Evolutionary conservation across 495 filamentous ascomycete genomes (phyloP), one percentile per base, ranked within the genome.

Genomic region (Parathielavia appendiculata): DNA sequence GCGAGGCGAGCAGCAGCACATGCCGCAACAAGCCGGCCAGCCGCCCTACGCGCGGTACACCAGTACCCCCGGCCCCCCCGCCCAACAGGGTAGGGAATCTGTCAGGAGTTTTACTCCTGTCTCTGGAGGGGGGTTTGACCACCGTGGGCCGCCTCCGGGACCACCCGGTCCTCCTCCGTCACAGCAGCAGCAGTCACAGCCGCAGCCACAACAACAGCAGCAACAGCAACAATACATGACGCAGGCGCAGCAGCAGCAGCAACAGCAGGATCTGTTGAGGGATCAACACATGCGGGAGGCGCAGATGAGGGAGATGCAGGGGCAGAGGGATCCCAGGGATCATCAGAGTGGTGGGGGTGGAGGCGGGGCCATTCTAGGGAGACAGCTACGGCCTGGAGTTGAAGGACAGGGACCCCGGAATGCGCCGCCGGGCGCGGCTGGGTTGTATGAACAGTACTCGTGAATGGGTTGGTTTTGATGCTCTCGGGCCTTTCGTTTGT

Each of bases 51-150:
- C 51, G 2, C 59, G 71, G 10, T 73, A 71, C 30, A 10, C 60
- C 13, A 70, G 54, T 34, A 70, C 67, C 2, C 70, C 69, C 0
- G 67, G 66, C 1, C 67, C 71, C 23, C 45, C 8, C 32, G 59
- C 54, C 0, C 66, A 64, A 16, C 55, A 57, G 13, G 57, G 38
- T 17, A 54, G 62, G 10, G 61, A 66, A 40, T 55, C 61, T 1
- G 49, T 51, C 4, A 51, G 71, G 16, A 72, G 63, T 38, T 73
- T 69, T 23, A 72, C 71, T 0, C 71, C 71, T 1, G 63, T 62
- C 0, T 7, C 43, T 11, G 53, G 40, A 1, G 48, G 48, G 26
- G 56, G 30, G 11, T 70, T 65, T 36, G 68, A 71, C 13, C 57
- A 48, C 14, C 65, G 58, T 4, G 59, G 60, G 5, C 70, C 67